These are phyloP conservation scores for Sisymbrium altissimum DNA, from an alignment of 345 rosid species.

Conservation along the genomic window DNA sequence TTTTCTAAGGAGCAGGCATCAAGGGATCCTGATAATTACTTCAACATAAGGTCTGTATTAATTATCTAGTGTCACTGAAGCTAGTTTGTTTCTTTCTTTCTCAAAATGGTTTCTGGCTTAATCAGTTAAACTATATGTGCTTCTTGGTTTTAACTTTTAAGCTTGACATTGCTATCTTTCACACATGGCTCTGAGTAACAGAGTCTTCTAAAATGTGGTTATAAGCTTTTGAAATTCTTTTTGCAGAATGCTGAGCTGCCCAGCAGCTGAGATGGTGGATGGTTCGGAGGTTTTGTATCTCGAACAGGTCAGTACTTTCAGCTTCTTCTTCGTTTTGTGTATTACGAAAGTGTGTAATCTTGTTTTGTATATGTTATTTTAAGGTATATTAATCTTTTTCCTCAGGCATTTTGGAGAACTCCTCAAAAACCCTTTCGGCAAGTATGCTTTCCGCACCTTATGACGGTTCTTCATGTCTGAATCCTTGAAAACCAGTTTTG, in stretches of 20 bases:
- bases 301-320: slow-evolving; percentile 52
- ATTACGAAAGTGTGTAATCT: neutral
- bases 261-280: slow-evolving; percentile 88
- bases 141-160: neutral
- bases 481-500: neutral
- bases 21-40: slow-evolving; percentile 82
- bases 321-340: slow-evolving; percentile 1
- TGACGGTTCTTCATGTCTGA: neutral
- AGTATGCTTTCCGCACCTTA: slow-evolving; percentile 35
- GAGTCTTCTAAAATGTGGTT: neutral
- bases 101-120: neutral
- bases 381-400: neutral
- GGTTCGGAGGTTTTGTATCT: slow-evolving; percentile 71
- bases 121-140: neutral
- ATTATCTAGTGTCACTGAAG: neutral
- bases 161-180: neutral
- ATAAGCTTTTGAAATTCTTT: neutral
- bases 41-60: slow-evolving; percentile 68
- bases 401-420: slow-evolving; percentile 84
- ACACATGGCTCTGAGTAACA: too few relatives aligned
- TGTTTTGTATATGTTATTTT: neutral
- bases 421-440: slow-evolving; percentile 90
- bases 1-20: slow-evolving; percentile 85
- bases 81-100: neutral
- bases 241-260: slow-evolving; percentile 68